These are phyloP conservation scores for Vitis amurensis DNA, from an alignment of 164 flowering plant species.

Conservation along the genomic window DNA sequence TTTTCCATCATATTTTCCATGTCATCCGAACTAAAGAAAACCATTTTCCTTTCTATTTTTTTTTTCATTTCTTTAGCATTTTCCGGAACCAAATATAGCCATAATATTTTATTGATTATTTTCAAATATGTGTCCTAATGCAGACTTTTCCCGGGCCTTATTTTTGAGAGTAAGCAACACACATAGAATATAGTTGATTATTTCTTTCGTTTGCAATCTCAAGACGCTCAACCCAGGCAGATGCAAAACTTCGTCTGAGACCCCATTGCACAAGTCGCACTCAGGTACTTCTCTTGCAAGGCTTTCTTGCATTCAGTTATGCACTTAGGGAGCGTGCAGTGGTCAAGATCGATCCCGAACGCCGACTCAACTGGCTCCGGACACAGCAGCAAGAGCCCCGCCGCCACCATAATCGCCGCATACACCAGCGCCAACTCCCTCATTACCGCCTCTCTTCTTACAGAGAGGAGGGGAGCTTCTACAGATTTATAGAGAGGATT, in stretches of 20 bases:
- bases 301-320: constrained; percentile 30
- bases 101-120: no score
- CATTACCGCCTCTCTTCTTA: neutral
- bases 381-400: constrained; percentile 5
- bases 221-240: constrained; percentile 26
- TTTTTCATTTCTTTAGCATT: no score
- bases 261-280: constrained; percentile 30
- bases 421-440: constrained; percentile 4
- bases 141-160: no score
- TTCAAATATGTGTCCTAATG: no score
- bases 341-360: constrained; percentile 27
- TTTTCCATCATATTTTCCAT: no score
- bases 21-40: no score
- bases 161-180: no score
- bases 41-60: no score
- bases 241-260: constrained; percentile 9
- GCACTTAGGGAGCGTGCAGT: constrained; percentile 32
- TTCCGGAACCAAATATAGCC: no score
- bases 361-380: constrained; percentile 19
- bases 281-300: constrained; percentile 21
- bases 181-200: no score
- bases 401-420: constrained; percentile 6
- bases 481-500: neutral
- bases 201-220: no score
- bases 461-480: no score